Conservation (phyloP, 2,329 filamentous ascomycete genomes). For the Exophiala bonariae region DNA sequence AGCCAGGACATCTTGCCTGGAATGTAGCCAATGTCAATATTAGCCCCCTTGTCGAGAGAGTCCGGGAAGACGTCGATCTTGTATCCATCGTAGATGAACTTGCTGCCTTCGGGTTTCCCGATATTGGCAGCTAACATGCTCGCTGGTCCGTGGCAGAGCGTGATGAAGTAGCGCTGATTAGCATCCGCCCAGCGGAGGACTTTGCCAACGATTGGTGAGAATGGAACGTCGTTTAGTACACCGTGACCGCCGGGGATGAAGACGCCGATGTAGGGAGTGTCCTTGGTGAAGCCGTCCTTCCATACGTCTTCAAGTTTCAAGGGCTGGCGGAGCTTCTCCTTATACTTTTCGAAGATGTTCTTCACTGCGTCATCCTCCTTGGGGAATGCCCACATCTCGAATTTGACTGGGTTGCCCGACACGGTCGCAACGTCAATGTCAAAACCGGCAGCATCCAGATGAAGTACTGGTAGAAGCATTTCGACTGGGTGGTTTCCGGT, state of each 20-base stretch:
- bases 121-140: conserved; percentile 13
- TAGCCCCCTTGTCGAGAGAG: conserved; percentile 9
- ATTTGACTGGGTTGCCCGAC: conserved; percentile 15
- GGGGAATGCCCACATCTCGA: conserved; percentile 18
- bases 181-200: conserved; percentile 15
- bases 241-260: conserved; percentile 17
- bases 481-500: conserved; percentile 17
- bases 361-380: conserved; percentile 17
- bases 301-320: conserved; percentile 11
- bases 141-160: conserved; percentile 16
- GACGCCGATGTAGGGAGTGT: conserved; percentile 14
- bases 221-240: conserved; percentile 12
- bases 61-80: conserved; percentile 17
- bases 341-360: conserved; percentile 16
- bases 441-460: conserved; percentile 17
- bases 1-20: conserved; percentile 17
- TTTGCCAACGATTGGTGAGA: conserved; percentile 11
- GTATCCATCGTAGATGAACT: conserved; percentile 20
- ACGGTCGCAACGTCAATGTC: conserved; percentile 17
- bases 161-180: conserved; percentile 15
- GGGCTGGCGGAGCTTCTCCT: conserved; percentile 14
- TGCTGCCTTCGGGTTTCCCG: conserved; percentile 13
- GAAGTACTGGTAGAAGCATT: conserved; percentile 20
- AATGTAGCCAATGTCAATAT: conserved; percentile 18
- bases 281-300: conserved; percentile 13